Evolutionary conservation across 2,329 filamentous ascomycete genomes (phyloP).

Genomic region (Aspergillus pseudoterreus): DNA sequence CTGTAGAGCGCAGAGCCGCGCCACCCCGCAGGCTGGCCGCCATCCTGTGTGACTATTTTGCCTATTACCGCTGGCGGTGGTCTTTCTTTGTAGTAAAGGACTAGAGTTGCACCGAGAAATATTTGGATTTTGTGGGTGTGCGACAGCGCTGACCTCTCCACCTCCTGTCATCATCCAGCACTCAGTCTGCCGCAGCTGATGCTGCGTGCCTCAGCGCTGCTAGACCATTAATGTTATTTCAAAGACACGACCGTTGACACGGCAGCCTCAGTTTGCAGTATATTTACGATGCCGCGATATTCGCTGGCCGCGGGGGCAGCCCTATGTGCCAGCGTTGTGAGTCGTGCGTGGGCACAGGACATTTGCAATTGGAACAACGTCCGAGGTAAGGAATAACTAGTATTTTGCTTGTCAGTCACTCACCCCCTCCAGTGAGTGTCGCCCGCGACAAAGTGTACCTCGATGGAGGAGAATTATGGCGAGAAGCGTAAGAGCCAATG

Average conservation of each 20-base stretch:
- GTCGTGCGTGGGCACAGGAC: not conserved
- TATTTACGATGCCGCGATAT: not conserved
- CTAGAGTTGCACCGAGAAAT: too few relatives aligned
- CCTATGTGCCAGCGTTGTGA: not conserved
- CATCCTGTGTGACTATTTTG: not conserved
- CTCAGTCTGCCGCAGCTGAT: not conserved
- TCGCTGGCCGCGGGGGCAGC: not conserved
- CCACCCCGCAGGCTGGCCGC: too few relatives aligned
- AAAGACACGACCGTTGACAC: not conserved
- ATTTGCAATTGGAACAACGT: not conserved
- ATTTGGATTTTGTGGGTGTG: too few relatives aligned
- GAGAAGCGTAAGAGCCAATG: conserved; percentile 40
- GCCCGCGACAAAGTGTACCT: conserved; percentile 62
- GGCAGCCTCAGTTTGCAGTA: not conserved
- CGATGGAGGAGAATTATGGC: conserved; percentile 59
- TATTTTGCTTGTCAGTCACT: not conserved
- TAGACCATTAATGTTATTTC: not conserved
- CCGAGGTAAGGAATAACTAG: not conserved
- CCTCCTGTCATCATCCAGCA: not conserved
- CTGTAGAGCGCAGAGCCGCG: too few relatives aligned
- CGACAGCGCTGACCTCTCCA: too few relatives aligned
- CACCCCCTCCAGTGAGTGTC: conserved; percentile 47
- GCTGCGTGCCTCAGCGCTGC: not conserved
- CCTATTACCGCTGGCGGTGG: not conserved
- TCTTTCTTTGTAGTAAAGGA: not conserved